These are phyloP conservation scores for Nematodospora valgi DNA, from an alignment of 805 yeast species.

Conservation along the genomic window DNA sequence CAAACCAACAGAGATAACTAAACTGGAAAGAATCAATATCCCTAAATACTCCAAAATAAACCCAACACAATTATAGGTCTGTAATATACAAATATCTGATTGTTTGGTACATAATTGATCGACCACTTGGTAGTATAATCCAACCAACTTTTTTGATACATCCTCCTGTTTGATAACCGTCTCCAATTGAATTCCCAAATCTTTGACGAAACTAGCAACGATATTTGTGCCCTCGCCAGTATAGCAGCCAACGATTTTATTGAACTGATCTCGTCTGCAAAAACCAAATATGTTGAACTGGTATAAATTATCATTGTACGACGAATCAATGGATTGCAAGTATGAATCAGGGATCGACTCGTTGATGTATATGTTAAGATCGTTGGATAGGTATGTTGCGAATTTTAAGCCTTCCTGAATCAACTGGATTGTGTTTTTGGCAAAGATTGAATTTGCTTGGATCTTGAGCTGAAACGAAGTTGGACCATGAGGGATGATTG, in stretches of 20 bases:
- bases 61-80: slow-evolving; percentile 3
- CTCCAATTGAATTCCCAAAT: slow-evolving; percentile 6
- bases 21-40: neutral
- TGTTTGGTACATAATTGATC: slow-evolving; percentile 5
- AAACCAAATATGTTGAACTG: slow-evolving; percentile 8
- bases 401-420: slow-evolving; percentile 8
- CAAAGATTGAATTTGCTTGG: slow-evolving; percentile 2
- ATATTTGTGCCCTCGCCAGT: slow-evolving; percentile 7
- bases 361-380: slow-evolving; percentile 6
- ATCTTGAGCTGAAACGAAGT: no score
- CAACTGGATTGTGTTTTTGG: slow-evolving; percentile 5
- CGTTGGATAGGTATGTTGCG: slow-evolving; percentile 8
- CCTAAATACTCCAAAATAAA: neutral
- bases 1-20: neutral
- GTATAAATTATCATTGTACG: slow-evolving; percentile 2
- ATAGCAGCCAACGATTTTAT: neutral
- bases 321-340: slow-evolving; percentile 5
- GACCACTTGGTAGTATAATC: slow-evolving; percentile 3
- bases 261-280: slow-evolving; percentile 6
- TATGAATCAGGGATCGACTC: slow-evolving; percentile 3
- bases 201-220: slow-evolving; percentile 1
- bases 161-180: slow-evolving; percentile 2
- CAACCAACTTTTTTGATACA: slow-evolving; percentile 1
- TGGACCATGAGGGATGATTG: no score
- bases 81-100: slow-evolving; percentile 4